Base-by-base conservation (phyloP, 106 monocot genomes). In the Agapanthus africanus region DNA sequence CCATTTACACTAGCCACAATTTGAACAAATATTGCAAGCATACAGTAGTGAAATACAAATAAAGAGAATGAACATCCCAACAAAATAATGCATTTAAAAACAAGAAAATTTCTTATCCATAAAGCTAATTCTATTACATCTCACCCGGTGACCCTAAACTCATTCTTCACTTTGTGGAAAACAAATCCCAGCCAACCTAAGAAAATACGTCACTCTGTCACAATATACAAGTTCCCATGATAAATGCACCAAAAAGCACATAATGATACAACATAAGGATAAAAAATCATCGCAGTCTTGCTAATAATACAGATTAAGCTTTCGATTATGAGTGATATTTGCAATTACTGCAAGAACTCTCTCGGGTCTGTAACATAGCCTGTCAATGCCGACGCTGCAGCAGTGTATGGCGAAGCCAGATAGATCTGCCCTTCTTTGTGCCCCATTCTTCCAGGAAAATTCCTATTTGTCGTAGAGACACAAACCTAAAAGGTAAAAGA, bases 401-500 rank as follows among this genome's bases (percentile, higher is more conserved):
- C 95, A n/a, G 85, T 95, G 62, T 81, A 88, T 9, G 91, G 95
- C 25, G 91, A 95, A 32, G 90, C 87, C 37, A 94, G 70, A 83
- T 91, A 91, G 56, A 95, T 88, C 69, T 91, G 95, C 4, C 88
- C 88, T 65, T 95, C 91, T 76, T 91, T 91, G 65, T 91, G 91
- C 3, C 91, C 91, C 95, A 95, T 88, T 68, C 95, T 83, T 30
- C 91, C 91, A 54, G 84, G 95, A 52, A 91, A 88, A 61, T 85
- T 95, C 70, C 95, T 72, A 41, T 95, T 91, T 13, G 95, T 95
- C 14, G 90, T 95, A 8, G 88, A 91, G 33, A 87, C 85, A 52
- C 88, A 88, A 1, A 95, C 83, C 95, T 95, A 81, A 57, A 82
- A 11, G 6, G 19, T 30, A 11, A 6, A 47, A 47, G 19, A 0